These are phyloP conservation scores for Alternaria longipes DNA, from an alignment of 2,329 filamentous ascomycete species.

Conservation along the genomic window DNA sequence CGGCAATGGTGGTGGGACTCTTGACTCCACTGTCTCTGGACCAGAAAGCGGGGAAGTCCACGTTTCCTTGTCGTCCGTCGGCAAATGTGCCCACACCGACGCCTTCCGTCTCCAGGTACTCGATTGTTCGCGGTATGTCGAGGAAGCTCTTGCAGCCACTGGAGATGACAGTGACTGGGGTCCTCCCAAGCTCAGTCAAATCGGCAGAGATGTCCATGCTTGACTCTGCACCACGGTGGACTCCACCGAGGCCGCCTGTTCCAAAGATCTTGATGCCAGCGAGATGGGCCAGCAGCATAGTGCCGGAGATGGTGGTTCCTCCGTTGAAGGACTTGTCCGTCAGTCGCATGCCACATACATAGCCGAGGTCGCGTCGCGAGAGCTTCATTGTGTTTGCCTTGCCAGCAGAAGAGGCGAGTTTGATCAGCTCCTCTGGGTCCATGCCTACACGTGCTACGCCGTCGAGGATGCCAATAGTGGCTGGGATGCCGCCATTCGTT, in stretches of 20 bases:
- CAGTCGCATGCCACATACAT: constrained; percentile 76
- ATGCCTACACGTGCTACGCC: constrained; percentile 86
- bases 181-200: constrained; percentile 90
- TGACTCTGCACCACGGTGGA: constrained; percentile 86
- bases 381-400: constrained; percentile 78
- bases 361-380: constrained; percentile 86
- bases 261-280: constrained; percentile 94
- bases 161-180: constrained; percentile 85
- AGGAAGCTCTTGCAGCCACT: constrained; percentile 96
- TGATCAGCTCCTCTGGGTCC: constrained; percentile 73
- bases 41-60: constrained; percentile 95
- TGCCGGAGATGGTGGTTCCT: constrained; percentile 92
- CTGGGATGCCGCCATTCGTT: constrained; percentile 78
- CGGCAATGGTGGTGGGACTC: constrained; percentile 78
- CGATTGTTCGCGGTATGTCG: constrained; percentile 88
- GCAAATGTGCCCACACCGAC: constrained; percentile 90
- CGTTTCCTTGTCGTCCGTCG: constrained; percentile 73
- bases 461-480: constrained; percentile 87
- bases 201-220: constrained; percentile 96
- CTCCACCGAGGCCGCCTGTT: constrained; percentile 92
- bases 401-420: constrained; percentile 72
- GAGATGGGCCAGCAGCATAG: constrained; percentile 86
- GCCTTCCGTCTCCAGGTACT: constrained; percentile 77
- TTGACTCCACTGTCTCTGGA: constrained; percentile 83
- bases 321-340: constrained; percentile 77